Base-by-base conservation (phyloP, 2,329 filamentous ascomycete genomes). In the Diaporthe helianthi region DNA sequence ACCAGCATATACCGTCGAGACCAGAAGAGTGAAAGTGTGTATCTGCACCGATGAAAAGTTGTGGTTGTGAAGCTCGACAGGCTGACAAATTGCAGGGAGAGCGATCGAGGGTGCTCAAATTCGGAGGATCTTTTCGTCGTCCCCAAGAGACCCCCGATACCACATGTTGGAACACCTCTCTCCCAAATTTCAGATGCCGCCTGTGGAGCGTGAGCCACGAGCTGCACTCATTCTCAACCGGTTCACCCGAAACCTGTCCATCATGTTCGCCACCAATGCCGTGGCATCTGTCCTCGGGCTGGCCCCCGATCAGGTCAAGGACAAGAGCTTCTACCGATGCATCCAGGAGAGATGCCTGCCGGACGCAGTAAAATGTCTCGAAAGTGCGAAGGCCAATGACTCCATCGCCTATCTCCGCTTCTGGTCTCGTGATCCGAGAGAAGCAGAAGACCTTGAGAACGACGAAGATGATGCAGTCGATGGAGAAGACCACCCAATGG, bases 361-460 rank as follows among this genome's bases (percentile, higher is more conserved):
- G 10, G 92, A 96, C 74, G 93, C 93, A 4, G 88, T 95, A 41
- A 87, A 89, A 71, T 94, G 92, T 74, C 80, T 97, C 38, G 93
- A 97, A 79, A 92, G 91, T 73, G 93, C 93, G 26, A 97, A 97
- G 78, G 91, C 91, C 33, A 97, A 97, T 75, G 93, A 97, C 77
- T 97, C 93, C 2, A 96, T 97, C 75, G 93, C 93, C 2, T 97
- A 97, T 75, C 83, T 97, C 70, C 91, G 93, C 22, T 97, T 97
- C 78, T 93, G 90, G 87, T 95, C 92, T 75, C 87, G 92, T 65
- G 91, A 96, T 76, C 93, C 93, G 22, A 85, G 90, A 36, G 82
- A 86, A 68, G 85, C 84, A 33, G 85, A 86, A 46, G 81, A 82
- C 38, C 81, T 80, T 9, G 83, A 83, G 51, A 83, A 85, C 26